Evolutionary conservation across 2,329 filamentous ascomycete species (phyloP).

Genomic region (Colletotrichum aenigma): DNA sequence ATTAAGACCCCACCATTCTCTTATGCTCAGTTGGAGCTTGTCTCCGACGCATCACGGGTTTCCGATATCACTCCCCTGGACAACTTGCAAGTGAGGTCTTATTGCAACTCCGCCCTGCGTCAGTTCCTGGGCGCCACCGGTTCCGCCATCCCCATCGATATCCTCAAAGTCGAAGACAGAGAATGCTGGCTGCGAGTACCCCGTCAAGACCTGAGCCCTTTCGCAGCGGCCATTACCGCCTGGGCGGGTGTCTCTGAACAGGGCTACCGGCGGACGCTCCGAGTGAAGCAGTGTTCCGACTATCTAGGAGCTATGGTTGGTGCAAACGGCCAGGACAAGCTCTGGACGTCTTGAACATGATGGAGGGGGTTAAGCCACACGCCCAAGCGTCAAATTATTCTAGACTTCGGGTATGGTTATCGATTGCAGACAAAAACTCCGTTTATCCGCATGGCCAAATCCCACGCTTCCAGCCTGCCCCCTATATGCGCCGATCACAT

Average conservation of each 20-base stretch:
- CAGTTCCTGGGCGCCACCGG: constrained; percentile 76
- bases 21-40: constrained; percentile 60
- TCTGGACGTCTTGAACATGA: constrained; percentile 53
- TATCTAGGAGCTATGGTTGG: constrained; percentile 67
- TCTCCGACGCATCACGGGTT: constrained; percentile 29
- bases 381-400: constrained; percentile 16
- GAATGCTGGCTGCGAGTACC: constrained; percentile 71
- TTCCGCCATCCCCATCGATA: constrained; percentile 69
- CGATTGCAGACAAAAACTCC: constrained; percentile 18
- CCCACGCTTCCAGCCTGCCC: constrained; percentile 13
- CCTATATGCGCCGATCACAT: constrained; percentile 18
- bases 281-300: constrained; percentile 62
- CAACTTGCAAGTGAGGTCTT: constrained; percentile 64
- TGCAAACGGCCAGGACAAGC: constrained; percentile 45
- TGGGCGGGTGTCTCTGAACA: constrained; percentile 58
- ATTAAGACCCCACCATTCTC: constrained; percentile 57
- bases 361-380: neutral
- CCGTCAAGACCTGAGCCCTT: constrained; percentile 60
- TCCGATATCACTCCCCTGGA: constrained; percentile 47
- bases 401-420: constrained; percentile 16
- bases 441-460: constrained; percentile 18
- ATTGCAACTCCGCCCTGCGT: constrained; percentile 66
- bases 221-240: constrained; percentile 69
- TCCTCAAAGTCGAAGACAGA: constrained; percentile 62
- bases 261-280: constrained; percentile 53